Evolutionary conservation across 2,329 filamentous ascomycete species (phyloP), one percentile per base, ranked within the genome.

Genomic region (Conoideocrella luteorostrata): DNA sequence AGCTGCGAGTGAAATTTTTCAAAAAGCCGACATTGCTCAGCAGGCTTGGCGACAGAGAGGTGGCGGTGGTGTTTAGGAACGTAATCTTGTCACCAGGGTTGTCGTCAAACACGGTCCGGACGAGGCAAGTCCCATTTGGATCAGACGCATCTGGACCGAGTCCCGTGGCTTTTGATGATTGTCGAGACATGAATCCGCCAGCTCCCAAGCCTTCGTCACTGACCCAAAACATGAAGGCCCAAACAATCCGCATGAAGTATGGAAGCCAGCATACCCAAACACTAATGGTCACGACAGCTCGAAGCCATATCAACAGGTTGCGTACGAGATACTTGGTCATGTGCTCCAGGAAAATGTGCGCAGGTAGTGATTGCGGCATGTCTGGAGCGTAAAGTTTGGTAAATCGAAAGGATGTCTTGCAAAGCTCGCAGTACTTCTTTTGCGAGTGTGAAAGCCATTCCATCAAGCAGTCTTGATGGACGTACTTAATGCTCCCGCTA

Each of bases 361-460:
- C 75, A 0, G 94, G 93, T 12, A 98, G 75, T 11, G 78, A 80
- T 50, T 80, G 78, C 2, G 93, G 94, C 93, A 98, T 98, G 59
- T 90, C 79, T 4, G 89, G 88, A 49, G 90, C 83, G 69, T 98
- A 98, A 30, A 98, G 78, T 67, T 98, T 98, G 42, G 93, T 98
- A 71, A 98, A 98, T 48, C 89, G 86, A 61, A 97, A 98, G 0
- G 90, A 84, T 3, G 93, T 98, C 71, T 98, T 98, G 80, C 93
- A 98, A 28, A 98, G 82, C 70, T 98, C 93, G 74, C 94, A 98
- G 71, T 98, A 87, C 66, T 97, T 97, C 78, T 98, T 98, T 63
- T 98, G 90, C 2, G 93, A 97, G 65, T 98, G 94, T 39, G 89
- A 91, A 18, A 98, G 75, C 93, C 93, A 98, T 67, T 97, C 90